Evolutionary conservation across 1,284 basidiomycete genomes (phyloP), one percentile per base, ranked within the genome.

Genomic region (Farysia itapuensis): DNA sequence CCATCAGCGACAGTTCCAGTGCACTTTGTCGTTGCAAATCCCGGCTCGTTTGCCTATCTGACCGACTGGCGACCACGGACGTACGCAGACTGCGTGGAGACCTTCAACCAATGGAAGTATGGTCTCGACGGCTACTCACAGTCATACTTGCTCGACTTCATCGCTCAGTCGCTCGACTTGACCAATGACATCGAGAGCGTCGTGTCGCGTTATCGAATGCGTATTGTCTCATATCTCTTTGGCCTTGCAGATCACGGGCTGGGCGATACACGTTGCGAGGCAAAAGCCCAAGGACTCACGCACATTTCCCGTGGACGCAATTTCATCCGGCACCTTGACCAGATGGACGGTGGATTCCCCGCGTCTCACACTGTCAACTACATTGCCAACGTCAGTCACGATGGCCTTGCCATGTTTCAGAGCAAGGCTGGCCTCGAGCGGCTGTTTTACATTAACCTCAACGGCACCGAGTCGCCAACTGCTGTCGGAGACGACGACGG

Each of bases 21-120:
- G 6, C 66, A 68, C 39, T 68, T 66, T 39, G 53, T 64, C 21
- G 37, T 68, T 5, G 63, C 63, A n/a, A 68, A 68, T 30, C 66
- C 66, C 1, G 64, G 64, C 7, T 52, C 46, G 14, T 68, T 43
- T 32, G 64, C 57, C 6, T 68, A 67, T n/a, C 34, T 66, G 3
- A 48, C 23, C 16, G 41, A 56, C 0, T 45, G 43, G 49, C 28
- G 66, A 4, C 63, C 66, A 1, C 15, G 49, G 12, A 28, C 33
- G 19, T 47, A 41, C 41, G 37, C 36, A 15, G 42, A 35, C 5
- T 66, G 59, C 20, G 3, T 33, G 2, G 43, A 53, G 3, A 64
- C 47, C 15, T 69, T 50, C 35, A 57, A 69, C 47, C 42, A 41
- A 20, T 67, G 64, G 64, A 69, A 67, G 35, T 69, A 43, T 15